Conservation (phyloP, 495 filamentous ascomycete species). For the Podospora anserina region DNA sequence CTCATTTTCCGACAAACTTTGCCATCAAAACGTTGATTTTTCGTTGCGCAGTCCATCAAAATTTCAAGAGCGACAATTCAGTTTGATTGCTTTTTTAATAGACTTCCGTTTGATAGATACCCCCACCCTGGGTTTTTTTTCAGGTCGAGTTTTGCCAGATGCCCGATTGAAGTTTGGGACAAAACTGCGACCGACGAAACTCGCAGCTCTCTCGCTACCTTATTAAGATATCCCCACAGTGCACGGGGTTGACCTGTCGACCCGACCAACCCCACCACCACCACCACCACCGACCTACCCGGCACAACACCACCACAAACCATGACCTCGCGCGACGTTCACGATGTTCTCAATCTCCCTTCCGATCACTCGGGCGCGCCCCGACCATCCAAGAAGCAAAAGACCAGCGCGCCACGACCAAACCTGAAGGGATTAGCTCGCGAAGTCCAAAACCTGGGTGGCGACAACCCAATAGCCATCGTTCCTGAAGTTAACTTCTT, state of each 20-base stretch:
- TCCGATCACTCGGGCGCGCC: constrained; percentile 53
- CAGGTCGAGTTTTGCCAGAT: not conserved
- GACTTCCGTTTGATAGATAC: not conserved
- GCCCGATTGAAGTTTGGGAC: not conserved
- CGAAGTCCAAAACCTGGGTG: constrained; percentile 58
- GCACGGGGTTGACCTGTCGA: constrained; percentile 15
- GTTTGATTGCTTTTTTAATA: not conserved
- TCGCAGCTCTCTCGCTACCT: not conserved
- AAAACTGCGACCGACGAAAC: not conserved
- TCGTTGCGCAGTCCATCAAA: not conserved
- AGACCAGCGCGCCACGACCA: constrained; percentile 64
- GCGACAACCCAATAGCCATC: constrained; percentile 48
- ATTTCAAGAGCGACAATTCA: not conserved
- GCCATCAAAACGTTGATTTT: not conserved
- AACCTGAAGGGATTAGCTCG: constrained; percentile 56
- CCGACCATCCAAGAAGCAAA: constrained; percentile 73
- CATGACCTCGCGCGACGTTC: constrained; percentile 80
- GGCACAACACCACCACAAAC: constrained; percentile 26
- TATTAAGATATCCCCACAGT: not conserved
- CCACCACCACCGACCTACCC: constrained; percentile 3
- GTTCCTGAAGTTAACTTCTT: constrained; percentile 45
- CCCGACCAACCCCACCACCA: constrained; percentile 14
- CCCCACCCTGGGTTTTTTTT: not conserved
- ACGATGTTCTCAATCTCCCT: constrained; percentile 84
- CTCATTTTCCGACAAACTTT: not conserved